Conservation (phyloP, 768 basidiomycete genomes). For the Termitomyces sp. region DNA sequence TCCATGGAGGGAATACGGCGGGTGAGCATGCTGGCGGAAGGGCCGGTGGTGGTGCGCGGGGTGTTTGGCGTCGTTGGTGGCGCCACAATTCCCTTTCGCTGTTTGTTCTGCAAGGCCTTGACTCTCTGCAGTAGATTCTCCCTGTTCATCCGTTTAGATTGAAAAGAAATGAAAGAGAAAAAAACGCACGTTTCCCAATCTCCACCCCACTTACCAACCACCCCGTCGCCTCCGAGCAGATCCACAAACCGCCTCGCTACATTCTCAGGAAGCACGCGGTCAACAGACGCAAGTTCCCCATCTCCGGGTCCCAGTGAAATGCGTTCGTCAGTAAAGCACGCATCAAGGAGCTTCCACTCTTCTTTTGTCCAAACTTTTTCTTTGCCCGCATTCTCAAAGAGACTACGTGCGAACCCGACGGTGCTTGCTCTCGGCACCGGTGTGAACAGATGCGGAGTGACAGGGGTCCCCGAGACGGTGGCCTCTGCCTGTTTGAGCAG, state of each 20-base stretch:
- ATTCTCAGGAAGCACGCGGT: slow-evolving; percentile 45
- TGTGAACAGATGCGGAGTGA: not conserved
- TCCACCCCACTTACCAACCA: slow-evolving; percentile 36
- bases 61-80: slow-evolving; percentile 46
- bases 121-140: slow-evolving; percentile 48
- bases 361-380: slow-evolving; percentile 59
- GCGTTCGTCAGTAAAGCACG: slow-evolving; percentile 72
- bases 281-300: slow-evolving; percentile 42
- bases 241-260: slow-evolving; percentile 61
- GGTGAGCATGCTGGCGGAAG: not conserved
- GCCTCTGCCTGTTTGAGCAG: slow-evolving; percentile 57
- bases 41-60: slow-evolving; percentile 14
- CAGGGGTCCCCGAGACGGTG: slow-evolving; percentile 30
- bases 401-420: not conserved
- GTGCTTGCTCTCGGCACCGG: not conserved
- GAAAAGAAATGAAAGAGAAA: not conserved
- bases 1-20: slow-evolving; percentile 26
- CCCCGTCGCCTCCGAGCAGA: slow-evolving; percentile 42
- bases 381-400: not conserved
- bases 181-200: slow-evolving; percentile 55
- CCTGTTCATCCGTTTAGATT: slow-evolving; percentile 27
- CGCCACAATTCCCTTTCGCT: slow-evolving; percentile 52
- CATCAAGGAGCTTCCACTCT: slow-evolving; percentile 80
- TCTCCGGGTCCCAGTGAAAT: slow-evolving; percentile 40
- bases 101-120: slow-evolving; percentile 56